Base-by-base conservation (phyloP, 2,329 filamentous ascomycete genomes). In the Immersiporthe knoxdaviesiana region DNA sequence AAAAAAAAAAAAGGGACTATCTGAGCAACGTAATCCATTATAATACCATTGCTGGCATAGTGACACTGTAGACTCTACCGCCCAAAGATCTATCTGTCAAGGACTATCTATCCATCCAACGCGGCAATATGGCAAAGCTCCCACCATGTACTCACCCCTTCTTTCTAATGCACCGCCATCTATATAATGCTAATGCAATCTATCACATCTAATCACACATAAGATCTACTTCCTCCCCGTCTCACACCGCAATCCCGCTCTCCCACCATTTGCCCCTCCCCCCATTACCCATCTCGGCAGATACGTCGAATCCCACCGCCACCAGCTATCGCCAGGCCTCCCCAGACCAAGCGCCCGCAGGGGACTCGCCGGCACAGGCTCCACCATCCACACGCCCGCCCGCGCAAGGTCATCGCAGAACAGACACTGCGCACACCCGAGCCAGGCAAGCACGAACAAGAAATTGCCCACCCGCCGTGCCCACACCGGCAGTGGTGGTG, bases 321-420 rank as follows among this genome's bases (percentile, higher is more conserved):
- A 92, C 84, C 88, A 90, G 0, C 84, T 80, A 74, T 92, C 89
- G 0, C 85, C 87, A 24, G 83, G 78, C 1, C 81, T 80, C 0
- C 91, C 91, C 44, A 90, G 81, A 0, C 91, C 90, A 21, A 94
- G 44, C 1, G 85, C 87, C 35, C 93, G 84, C n/a, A 94, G 76
- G 0, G 85, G 76, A 66, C 92, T 97, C 11, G 95, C 72, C 0
- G 94, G 93, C n/a, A 97, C 80, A 0, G 93, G 93, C 78, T 97
- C 93, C 71, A 89, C 88, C 18, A 97, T 79, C 92, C 92, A 97
- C 0, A 97, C 75, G 0, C 92, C 93, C 0, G 88, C 86, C 14
- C 85, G 83, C 0, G 90, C 86, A 76, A 97, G 89, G 75, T 97
- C 94, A 76, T 97, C 88, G 14, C 89, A 82, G n/a, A 97, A 83